Conservation (phyloP, 345 rosid genomes). For the Boechera stricta region DNA sequence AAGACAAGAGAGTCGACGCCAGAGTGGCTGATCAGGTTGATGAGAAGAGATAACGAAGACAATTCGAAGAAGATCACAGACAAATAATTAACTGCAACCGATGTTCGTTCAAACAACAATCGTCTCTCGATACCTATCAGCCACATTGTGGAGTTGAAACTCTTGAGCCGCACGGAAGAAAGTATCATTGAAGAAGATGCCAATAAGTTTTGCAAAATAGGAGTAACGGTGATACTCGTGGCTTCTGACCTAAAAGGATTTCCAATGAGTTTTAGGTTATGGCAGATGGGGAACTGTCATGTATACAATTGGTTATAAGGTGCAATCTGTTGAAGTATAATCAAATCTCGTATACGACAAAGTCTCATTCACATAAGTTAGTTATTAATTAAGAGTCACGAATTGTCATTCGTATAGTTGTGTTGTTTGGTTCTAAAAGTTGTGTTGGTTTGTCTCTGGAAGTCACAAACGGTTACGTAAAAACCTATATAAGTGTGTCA, state of each 20-base stretch:
- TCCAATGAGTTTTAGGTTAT: background rate
- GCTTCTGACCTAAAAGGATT: background rate
- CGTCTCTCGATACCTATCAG: conserved; percentile 32
- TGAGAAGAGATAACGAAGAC: background rate
- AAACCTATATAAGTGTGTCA: too few species aligned
- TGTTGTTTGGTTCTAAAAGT: too few species aligned
- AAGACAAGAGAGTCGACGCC: background rate
- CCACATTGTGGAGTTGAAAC: background rate
- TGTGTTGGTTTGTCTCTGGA: too few species aligned
- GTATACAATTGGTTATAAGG: background rate
- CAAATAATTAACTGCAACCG: background rate
- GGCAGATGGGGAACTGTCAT: background rate
- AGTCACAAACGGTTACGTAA: too few species aligned
- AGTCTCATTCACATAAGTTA: too few species aligned
- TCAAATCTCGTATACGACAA: too few species aligned
- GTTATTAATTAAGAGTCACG: too few species aligned
- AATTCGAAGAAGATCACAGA: conserved; percentile 6
- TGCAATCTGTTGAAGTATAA: too few species aligned
- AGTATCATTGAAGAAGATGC: background rate
- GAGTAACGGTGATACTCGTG: conserved; percentile 21
- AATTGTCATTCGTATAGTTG: too few species aligned
- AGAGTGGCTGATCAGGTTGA: background rate
- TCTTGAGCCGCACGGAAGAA: background rate
- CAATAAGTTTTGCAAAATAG: background rate
- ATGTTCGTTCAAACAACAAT: background rate